Base-by-base conservation (phyloP, 2,329 filamentous ascomycete species). In the Purpureocillium takamizusanense region DNA sequence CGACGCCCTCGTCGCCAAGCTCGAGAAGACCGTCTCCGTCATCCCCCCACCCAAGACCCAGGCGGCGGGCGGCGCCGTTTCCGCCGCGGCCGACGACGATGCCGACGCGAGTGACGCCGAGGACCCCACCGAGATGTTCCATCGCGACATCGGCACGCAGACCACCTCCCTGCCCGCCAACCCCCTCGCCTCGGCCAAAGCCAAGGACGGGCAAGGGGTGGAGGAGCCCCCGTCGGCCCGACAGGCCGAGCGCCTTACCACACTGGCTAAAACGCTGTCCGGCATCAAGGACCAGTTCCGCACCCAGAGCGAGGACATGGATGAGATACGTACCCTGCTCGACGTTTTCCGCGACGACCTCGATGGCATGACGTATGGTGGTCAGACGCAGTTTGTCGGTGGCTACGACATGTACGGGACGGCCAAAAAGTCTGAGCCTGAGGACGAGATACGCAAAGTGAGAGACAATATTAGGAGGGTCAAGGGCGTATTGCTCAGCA, bases 121-220 rank as follows among this genome's bases (percentile, higher is more conserved):
- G 43, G 78, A 82, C 49, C 85, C 86, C 1, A 79, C 81, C 1
- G 85, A 90, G 58, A 74, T 89, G 44, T 92, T 86, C 61, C 84
- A 89, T 57, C 77, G 84, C 33, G 86, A 92, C 53, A 74, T 86
- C 42, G 84, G 83, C 46, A 84, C 85, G 1, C 86, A 92, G 59
- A 92, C 86, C 21, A 25, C 21, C 1, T 79, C 77, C 16, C 50
- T 52, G 33, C 49, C 55, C 37, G 37, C 47, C 2, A 42, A 44
- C 12, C 42, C 49, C 8, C 38, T 47, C 15, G 34, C 37, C 21
- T 25, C 21, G 10, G 21, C 21, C 38, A 41, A 2, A 6, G 8
- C 30, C 8, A 32, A 18, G 16, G 16, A 13, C 12, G 3, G 12
- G 13, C 7, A 31, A 3, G 15, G 14, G 15, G 29, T 34, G 15